Evolutionary conservation across 139 green algal species (phyloP).

Genomic region (Coccomyxa sp.): DNA sequence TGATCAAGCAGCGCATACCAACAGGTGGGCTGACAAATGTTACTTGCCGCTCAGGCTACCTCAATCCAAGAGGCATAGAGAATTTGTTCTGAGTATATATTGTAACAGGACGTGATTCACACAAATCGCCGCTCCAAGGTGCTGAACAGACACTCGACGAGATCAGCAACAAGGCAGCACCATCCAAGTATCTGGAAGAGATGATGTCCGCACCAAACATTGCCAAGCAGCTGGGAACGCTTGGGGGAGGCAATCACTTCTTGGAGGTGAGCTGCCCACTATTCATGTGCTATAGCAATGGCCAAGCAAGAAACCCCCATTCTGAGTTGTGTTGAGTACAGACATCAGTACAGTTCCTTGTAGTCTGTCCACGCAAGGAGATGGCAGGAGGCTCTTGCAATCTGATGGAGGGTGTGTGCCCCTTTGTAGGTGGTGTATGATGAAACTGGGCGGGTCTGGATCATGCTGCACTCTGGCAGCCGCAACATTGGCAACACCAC

Average conservation of each 20-base stretch:
- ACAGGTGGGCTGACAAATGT: constrained; percentile 8
- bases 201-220: constrained; percentile 1
- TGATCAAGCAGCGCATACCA: constrained; percentile 30
- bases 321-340: too few species aligned
- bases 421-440: constrained; percentile 34
- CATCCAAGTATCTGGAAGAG: constrained; percentile 21
- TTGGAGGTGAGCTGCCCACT: constrained; percentile 20
- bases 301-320: background rate
- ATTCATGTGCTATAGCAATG: background rate
- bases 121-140: constrained; percentile 2
- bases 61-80: background rate
- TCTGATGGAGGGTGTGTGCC: background rate
- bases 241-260: constrained; percentile 38
- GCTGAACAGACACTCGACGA: constrained; percentile 13
- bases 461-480: constrained; percentile 43
- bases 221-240: constrained; percentile 31
- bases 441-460: constrained; percentile 28
- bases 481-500: constrained; percentile 39
- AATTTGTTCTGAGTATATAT: background rate
- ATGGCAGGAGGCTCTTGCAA: background rate
- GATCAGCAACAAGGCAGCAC: constrained; percentile 20
- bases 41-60: too few species aligned
- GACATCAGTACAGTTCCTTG: too few species aligned
- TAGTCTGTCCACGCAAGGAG: too few species aligned
- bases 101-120: background rate